These are phyloP conservation scores for Blastocystis sp. DNA, from an alignment of 352 stramenopile species.

Conservation along the genomic window DNA sequence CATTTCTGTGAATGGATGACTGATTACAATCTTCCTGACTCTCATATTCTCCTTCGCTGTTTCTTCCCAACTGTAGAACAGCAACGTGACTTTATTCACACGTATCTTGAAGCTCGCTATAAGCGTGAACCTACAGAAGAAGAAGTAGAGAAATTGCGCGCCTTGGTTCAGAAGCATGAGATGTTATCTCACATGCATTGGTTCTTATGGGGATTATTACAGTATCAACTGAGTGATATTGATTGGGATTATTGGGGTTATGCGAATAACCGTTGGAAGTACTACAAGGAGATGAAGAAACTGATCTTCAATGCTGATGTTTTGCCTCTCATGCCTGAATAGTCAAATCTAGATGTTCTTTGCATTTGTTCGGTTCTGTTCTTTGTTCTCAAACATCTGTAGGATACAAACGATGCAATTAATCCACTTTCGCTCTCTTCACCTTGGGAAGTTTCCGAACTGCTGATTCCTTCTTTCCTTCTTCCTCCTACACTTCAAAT, in stretches of 20 bases:
- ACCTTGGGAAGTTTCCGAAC: background rate
- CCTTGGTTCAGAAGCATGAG: slow-evolving; percentile 11
- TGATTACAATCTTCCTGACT: slow-evolving; percentile 41
- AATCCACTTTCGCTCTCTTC: background rate
- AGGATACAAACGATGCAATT: background rate
- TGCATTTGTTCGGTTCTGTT: background rate
- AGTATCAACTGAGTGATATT: background rate
- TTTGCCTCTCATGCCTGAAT: background rate
- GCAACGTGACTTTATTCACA: background rate
- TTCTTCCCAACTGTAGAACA: background rate
- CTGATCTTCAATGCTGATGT: background rate
- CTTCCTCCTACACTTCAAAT: too few relatives aligned
- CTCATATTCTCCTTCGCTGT: background rate
- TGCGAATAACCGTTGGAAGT: background rate
- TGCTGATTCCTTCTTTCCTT: too few relatives aligned
- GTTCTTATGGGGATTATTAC: slow-evolving; percentile 42
- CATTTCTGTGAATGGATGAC: slow-evolving; percentile 53
- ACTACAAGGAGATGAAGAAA: slow-evolving; percentile 9
- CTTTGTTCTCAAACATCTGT: background rate
- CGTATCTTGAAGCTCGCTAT: background rate
- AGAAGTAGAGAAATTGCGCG: slow-evolving; percentile 26
- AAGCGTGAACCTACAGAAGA: background rate
- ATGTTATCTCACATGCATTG: slow-evolving; percentile 21
- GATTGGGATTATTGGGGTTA: slow-evolving; percentile 50
- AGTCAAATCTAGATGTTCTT: too few relatives aligned